Conservation (phyloP, 2,329 filamentous ascomycete species). For the Myriosclerotinia duriaeana region DNA sequence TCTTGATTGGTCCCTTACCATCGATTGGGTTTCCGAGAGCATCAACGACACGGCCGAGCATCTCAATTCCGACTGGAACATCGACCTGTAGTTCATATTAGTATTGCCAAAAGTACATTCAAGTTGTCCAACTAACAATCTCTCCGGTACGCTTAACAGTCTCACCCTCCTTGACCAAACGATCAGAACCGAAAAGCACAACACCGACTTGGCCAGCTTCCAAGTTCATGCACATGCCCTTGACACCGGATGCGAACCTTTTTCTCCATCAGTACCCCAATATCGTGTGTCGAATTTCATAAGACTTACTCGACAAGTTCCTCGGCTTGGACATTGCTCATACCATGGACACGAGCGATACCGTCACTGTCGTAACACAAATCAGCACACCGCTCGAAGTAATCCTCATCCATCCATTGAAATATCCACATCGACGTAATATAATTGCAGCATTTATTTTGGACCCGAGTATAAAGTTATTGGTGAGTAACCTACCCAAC, state of each 20-base stretch:
- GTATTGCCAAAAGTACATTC: constrained; percentile 15
- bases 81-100: constrained; percentile 68
- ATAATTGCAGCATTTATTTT: constrained; percentile 6
- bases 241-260: constrained; percentile 98
- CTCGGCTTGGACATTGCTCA: constrained; percentile 99
- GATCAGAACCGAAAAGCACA: constrained; percentile 99
- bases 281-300: constrained; percentile 25
- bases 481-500: constrained; percentile 76
- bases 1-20: constrained; percentile 95
- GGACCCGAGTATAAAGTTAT: constrained; percentile 13
- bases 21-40: constrained; percentile 99
- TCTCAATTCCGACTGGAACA: constrained; percentile 85
- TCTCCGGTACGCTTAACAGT: constrained; percentile 99
- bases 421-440: constrained; percentile 7
- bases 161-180: constrained; percentile 99
- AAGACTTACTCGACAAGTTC: constrained; percentile 95
- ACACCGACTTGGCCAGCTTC: constrained; percentile 99
- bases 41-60: constrained; percentile 98
- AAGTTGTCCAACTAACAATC: constrained; percentile 71
- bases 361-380: constrained; percentile 72
- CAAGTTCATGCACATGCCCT: constrained; percentile 99
- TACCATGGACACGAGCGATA: constrained; percentile 99
- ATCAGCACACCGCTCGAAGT: constrained; percentile 29
- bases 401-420: background rate
- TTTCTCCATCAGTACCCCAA: constrained; percentile 28